Conservation (phyloP, 305 asterid species). For the Rubia peregrina region DNA sequence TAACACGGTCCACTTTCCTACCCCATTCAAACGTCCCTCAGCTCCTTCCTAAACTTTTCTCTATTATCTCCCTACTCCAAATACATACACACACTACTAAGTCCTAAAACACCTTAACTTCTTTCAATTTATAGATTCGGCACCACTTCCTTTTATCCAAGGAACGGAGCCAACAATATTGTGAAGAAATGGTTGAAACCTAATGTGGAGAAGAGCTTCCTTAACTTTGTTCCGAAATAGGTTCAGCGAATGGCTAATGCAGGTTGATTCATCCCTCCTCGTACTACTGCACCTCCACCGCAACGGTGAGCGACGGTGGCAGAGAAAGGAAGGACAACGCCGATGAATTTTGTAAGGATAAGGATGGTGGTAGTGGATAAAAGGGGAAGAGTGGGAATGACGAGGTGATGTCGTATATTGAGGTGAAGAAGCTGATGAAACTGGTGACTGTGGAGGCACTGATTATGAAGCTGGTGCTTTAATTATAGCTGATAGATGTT, state of each 20-base stretch:
- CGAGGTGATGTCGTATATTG: conserved; percentile 49
- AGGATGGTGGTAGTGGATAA: background rate
- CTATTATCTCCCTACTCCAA: background rate
- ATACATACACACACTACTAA: background rate
- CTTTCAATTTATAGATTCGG: background rate
- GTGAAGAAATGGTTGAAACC: background rate
- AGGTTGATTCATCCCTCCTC: conserved; percentile 16
- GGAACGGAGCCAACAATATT: no score
- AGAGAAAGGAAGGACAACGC: conserved; percentile 17
- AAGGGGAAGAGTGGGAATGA: conserved; percentile 18
- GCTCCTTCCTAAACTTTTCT: background rate
- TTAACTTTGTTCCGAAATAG: conserved; percentile 20
- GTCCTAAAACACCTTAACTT: background rate
- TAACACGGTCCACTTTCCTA: background rate
- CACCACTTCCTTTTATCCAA: background rate
- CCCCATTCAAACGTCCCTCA: conserved; percentile 3
- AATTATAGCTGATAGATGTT: no score
- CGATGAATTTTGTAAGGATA: background rate
- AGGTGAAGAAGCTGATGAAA: conserved; percentile 90
- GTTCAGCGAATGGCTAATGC: conserved; percentile 1
- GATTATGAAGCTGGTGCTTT: conserved; percentile 52
- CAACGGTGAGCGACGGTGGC: no score
- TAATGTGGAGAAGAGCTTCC: conserved; percentile 23
- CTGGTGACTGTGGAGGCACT: conserved; percentile 77
- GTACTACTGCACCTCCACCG: conserved; percentile 24